These are phyloP conservation scores for Candida tetrigidarum DNA, from an alignment of 1,139 yeast genomes.

Conservation along the genomic window DNA sequence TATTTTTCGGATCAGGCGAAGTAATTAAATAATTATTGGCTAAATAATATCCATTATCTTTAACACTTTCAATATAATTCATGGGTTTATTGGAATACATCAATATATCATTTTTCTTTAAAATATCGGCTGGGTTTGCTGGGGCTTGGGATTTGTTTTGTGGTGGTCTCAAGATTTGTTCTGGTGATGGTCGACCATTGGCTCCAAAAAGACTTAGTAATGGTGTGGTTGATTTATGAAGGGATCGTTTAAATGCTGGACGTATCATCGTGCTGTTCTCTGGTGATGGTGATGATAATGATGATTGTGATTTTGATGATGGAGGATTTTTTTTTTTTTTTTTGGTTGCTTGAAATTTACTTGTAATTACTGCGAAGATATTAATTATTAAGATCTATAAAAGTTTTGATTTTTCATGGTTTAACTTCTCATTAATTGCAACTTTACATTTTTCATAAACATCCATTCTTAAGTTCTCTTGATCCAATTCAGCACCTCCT, in stretches of 20 bases:
- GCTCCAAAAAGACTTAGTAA: conserved; percentile 27
- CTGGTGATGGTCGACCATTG: conserved; percentile 4
- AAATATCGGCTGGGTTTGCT: conserved; percentile 49
- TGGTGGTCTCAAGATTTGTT: conserved; percentile 30
- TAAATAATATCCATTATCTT: conserved; percentile 44
- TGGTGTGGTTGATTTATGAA: conserved; percentile 8
- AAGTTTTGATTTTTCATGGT: conserved; percentile 21
- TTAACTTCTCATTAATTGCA: conserved; percentile 30
- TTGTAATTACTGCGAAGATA: no score
- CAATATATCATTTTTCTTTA: conserved; percentile 49
- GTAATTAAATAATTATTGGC: conserved; percentile 40
- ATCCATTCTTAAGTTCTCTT: conserved; percentile 17
- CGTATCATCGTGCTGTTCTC: neutral
- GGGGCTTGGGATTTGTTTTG: conserved; percentile 43
- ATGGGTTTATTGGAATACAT: conserved; percentile 48
- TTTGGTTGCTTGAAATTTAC: neutral
- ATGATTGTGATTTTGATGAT: conserved; percentile 2
- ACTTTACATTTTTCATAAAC: conserved; percentile 32
- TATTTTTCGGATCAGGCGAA: conserved; percentile 46
- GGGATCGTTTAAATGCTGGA: neutral
- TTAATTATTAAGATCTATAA: neutral
- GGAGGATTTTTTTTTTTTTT: neutral
- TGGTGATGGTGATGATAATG: neutral
- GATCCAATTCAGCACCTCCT: conserved; percentile 5
- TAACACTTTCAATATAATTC: conserved; percentile 49